These are phyloP conservation scores for Apiospora arundinis DNA, from an alignment of 2,329 filamentous ascomycete genomes.

Conservation along the genomic window DNA sequence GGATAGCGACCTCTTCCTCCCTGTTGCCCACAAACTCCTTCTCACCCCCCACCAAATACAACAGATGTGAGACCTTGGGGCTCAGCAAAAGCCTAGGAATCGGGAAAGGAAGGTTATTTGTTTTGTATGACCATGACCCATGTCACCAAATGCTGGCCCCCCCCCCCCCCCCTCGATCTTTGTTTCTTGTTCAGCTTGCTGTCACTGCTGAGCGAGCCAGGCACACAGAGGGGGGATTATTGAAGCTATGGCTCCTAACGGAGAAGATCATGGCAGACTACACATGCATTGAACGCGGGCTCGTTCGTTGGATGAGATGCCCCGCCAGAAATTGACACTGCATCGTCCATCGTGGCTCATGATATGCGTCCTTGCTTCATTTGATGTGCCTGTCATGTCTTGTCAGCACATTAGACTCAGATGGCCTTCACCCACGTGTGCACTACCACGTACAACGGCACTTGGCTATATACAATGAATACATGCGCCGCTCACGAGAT, in stretches of 20 bases:
- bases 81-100: slow-evolving; percentile 10
- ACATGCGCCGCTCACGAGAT: background rate
- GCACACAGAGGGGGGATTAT: too few relatives aligned
- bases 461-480: background rate
- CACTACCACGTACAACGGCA: slow-evolving; percentile 4
- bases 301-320: background rate
- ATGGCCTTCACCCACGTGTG: slow-evolving; percentile 13
- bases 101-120: slow-evolving; percentile 6
- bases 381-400: slow-evolving; percentile 2
- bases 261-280: background rate
- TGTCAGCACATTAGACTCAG: slow-evolving; percentile 4
- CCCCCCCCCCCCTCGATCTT: background rate
- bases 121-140: slow-evolving; percentile 1
- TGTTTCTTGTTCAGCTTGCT: background rate
- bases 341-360: background rate
- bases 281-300: background rate
- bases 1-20: slow-evolving; percentile 1
- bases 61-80: slow-evolving; percentile 11
- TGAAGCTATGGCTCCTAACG: too few relatives aligned
- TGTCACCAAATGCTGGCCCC: background rate
- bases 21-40: slow-evolving; percentile 4
- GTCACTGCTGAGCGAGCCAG: background rate
- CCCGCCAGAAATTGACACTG: background rate
- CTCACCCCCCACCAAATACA: slow-evolving; percentile 1
- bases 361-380: background rate